Base-by-base conservation (phyloP, 2,329 filamentous ascomycete genomes). In the Tricladium varicosporioides region DNA sequence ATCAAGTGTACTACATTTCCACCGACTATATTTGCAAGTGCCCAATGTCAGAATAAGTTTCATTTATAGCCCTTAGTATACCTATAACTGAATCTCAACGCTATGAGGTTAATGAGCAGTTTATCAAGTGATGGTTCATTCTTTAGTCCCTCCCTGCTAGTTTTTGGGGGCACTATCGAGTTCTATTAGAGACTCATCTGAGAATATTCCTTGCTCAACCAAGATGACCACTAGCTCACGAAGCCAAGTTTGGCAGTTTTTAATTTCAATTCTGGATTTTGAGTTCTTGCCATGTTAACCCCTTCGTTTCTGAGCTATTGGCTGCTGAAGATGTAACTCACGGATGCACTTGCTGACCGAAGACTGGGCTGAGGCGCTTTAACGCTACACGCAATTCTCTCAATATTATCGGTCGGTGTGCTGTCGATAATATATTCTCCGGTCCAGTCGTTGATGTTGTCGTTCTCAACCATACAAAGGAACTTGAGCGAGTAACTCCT, bases 161-260 rank as follows among this genome's bases (percentile, higher is more conserved):
- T 54, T 51, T 33, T 51, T 58, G 18, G 51, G 51, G 9, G 56
- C 51, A 14, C 16, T 27, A 32, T 53, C 51, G 51, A 60, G 31
- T n/a, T 51, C 51, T 14, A 15, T 33, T 13, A 56, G 48, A 42
- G 54, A 43, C 43, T 54, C 18, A 18, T 42, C 14, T n/a, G 46
- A 32, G 47, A 60, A 52, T 11, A 52, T 27, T n/a, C 40, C 51
- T 19, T 62, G 55, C 18, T 48, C 47, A 31, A 66, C 63, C 40
- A 66, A 53, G 49, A 44, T 55, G 32, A 51, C 59, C 11, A 65
- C 65, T 43, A 65, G 48, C 36, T 59, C 50, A 43, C 54, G 53
- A 14, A 66, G 49, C 66, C 66, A 68, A 54, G 59, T 66, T 48
- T 68, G 64, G 45, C 64, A 67, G 43, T 67, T 66, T 22, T 61